Conservation (phyloP, 2,329 filamentous ascomycete genomes). For the Plectosphaerella cucumerina region DNA sequence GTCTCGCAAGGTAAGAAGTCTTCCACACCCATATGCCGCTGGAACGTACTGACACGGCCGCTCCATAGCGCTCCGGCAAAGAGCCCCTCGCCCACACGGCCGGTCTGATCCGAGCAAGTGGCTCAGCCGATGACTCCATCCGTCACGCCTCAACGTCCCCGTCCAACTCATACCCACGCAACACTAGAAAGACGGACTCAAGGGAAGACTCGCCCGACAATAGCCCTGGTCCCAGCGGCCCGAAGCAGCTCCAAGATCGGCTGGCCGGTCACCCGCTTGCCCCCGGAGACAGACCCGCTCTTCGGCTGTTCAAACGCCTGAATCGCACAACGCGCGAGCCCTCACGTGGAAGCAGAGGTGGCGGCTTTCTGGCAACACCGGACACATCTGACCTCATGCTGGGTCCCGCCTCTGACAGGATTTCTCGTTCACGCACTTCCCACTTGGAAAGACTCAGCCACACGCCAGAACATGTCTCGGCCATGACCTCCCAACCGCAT, state of each 20-base stretch:
- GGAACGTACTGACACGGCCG: conserved; percentile 2
- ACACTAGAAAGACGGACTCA: conserved; percentile 25
- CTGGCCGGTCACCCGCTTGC: conserved; percentile 7
- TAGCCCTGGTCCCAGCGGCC: conserved; percentile 21
- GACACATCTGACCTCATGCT: conserved; percentile 45
- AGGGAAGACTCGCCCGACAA: conserved; percentile 28
- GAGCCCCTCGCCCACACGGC: conserved; percentile 6
- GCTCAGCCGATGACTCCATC: conserved; percentile 20
- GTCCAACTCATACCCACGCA: conserved; percentile 22
- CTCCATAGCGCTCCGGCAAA: conserved; percentile 1
- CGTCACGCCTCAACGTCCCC: conserved; percentile 18
- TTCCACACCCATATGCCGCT: neutral
- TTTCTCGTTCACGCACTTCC: conserved; percentile 34
- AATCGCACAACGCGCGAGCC: neutral
- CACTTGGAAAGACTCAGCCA: conserved; percentile 37
- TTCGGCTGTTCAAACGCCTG: neutral
- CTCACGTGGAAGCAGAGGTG: neutral
- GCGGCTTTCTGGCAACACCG: conserved; percentile 49
- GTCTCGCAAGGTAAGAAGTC: neutral
- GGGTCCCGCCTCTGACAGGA: conserved; percentile 22
- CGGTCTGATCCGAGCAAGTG: conserved; percentile 18
- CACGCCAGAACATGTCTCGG: conserved; percentile 39
- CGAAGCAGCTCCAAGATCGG: conserved; percentile 15
- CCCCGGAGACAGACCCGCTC: neutral
- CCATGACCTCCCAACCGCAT: conserved; percentile 24